phyloP scores from a whole-genome alignment of 2,329 filamentous ascomycete genomes.

The Alternaria sp. region DNA sequence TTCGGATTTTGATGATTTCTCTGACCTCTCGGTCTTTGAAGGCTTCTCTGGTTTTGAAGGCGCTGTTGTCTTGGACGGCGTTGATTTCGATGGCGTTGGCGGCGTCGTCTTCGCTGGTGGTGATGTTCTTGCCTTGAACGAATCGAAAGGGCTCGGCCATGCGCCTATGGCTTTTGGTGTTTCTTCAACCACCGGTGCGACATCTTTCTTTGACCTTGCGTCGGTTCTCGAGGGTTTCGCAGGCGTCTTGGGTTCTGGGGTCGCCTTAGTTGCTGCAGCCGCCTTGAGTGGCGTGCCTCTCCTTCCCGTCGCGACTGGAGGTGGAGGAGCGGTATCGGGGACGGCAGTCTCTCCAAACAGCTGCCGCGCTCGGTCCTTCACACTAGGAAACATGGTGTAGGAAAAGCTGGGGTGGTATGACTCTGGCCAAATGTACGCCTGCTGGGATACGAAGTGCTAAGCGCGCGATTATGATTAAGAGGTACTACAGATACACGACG shows the following conservation, averaged over 20 bases:
- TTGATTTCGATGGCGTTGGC: slow-evolving; percentile 17
- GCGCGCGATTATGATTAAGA: slow-evolving; percentile 7
- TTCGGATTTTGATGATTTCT: slow-evolving; percentile 6
- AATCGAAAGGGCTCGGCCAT: slow-evolving; percentile 19
- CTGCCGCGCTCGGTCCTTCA: slow-evolving; percentile 32
- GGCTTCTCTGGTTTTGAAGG: slow-evolving; percentile 16
- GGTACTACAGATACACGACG: slow-evolving; percentile 3
- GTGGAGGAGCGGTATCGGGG: slow-evolving; percentile 13
- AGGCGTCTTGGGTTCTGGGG: slow-evolving; percentile 17
- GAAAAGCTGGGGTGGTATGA: slow-evolving; percentile 5
- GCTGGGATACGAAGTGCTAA: not conserved
- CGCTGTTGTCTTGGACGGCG: slow-evolving; percentile 2
- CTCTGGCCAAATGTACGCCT: slow-evolving; percentile 2
- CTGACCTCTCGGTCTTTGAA: not conserved
- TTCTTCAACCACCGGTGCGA: slow-evolving; percentile 12
- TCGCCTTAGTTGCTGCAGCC: slow-evolving; percentile 16
- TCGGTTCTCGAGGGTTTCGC: slow-evolving; percentile 6
- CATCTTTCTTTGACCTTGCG: slow-evolving; percentile 11
- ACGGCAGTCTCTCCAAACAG: slow-evolving; percentile 16
- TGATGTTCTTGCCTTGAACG: slow-evolving; percentile 13
- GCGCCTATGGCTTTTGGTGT: slow-evolving; percentile 18
- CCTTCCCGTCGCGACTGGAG: slow-evolving; percentile 19
- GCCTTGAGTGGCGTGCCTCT: slow-evolving; percentile 22
- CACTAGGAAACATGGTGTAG: slow-evolving; percentile 33
- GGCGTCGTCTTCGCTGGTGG: slow-evolving; percentile 9